phyloP scores from a whole-genome alignment of 2,329 filamentous ascomycete genomes.

The Huntiella savannae region DNA sequence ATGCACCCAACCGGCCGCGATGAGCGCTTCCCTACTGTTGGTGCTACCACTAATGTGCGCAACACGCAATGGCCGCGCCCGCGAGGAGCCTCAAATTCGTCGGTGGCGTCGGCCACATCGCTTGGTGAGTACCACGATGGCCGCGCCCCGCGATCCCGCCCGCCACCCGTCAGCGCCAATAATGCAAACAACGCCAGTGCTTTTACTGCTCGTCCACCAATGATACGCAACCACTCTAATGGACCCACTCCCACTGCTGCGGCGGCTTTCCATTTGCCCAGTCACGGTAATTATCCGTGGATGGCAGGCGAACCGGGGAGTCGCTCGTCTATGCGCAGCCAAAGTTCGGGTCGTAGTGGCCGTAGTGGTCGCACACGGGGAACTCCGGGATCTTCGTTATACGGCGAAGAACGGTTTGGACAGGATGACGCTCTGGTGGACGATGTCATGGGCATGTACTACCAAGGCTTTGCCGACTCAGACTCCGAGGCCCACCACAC shows the following conservation, averaged over 20 bases:
- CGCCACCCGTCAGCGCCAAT: neutral
- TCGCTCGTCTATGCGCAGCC: conserved; percentile 1
- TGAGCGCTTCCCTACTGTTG: neutral
- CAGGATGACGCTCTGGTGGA: conserved; percentile 43
- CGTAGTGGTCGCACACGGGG: conserved; percentile 67
- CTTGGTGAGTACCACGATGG: conserved; percentile 23
- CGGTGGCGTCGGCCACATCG: conserved; percentile 23
- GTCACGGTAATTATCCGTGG: conserved; percentile 25
- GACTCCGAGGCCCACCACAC: conserved; percentile 15
- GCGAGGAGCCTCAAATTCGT: conserved; percentile 22
- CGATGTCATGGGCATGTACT: conserved; percentile 53
- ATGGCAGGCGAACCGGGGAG: conserved; percentile 20
- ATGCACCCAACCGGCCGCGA: neutral
- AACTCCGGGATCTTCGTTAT: conserved; percentile 51
- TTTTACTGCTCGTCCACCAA: neutral
- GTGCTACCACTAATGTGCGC: neutral
- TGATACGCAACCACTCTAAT: neutral
- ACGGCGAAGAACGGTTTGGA: conserved; percentile 19
- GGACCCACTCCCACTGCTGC: neutral
- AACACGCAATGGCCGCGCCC: conserved; percentile 9
- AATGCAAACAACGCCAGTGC: neutral
- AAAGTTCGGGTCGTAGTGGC: neutral
- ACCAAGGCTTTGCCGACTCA: conserved; percentile 36
- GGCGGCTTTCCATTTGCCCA: conserved; percentile 1
- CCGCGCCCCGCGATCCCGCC: conserved; percentile 14